Evolutionary conservation across 495 filamentous ascomycete species (phyloP).

Genomic region (Clavariopsis aquatica): DNA sequence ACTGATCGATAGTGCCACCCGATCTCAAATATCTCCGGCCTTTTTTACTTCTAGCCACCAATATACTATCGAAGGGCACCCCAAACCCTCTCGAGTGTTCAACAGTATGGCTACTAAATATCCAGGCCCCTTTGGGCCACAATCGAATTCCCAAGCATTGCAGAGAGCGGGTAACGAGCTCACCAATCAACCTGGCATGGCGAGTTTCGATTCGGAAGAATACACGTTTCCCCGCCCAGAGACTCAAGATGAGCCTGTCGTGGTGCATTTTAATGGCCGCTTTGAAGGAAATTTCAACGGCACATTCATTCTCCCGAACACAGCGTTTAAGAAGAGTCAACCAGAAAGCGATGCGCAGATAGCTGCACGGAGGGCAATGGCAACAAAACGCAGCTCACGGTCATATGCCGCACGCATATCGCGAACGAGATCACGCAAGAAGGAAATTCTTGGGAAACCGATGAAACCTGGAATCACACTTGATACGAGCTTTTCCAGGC

Average conservation of each 20-base stretch:
- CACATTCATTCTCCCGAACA: conserved; percentile 15
- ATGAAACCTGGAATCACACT: conserved; percentile 40
- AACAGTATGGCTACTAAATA: conserved; percentile 8
- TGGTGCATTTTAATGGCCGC: conserved; percentile 13
- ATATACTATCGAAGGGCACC: background rate
- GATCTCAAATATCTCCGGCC: background rate
- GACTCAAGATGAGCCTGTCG: background rate
- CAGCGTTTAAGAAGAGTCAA: conserved; percentile 2
- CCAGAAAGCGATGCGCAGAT: conserved; percentile 29
- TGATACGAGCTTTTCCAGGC: conserved; percentile 41
- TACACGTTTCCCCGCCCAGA: background rate
- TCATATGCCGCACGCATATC: conserved; percentile 18
- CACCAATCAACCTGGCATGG: too few relatives aligned
- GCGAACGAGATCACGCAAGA: conserved; percentile 31
- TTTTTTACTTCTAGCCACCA: background rate
- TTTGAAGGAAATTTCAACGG: conserved; percentile 14
- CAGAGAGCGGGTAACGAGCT: background rate
- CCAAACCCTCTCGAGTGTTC: background rate
- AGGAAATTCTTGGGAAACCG: conserved; percentile 18
- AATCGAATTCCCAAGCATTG: background rate
- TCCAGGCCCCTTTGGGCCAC: conserved; percentile 1
- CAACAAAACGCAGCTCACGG: conserved; percentile 33
- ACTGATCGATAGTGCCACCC: background rate
- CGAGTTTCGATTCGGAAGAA: conserved; percentile 10
- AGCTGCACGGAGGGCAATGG: conserved; percentile 36